These are phyloP conservation scores for Heliamphora exappendiculata DNA, from an alignment of 148 eudicot species.

Conservation along the genomic window DNA sequence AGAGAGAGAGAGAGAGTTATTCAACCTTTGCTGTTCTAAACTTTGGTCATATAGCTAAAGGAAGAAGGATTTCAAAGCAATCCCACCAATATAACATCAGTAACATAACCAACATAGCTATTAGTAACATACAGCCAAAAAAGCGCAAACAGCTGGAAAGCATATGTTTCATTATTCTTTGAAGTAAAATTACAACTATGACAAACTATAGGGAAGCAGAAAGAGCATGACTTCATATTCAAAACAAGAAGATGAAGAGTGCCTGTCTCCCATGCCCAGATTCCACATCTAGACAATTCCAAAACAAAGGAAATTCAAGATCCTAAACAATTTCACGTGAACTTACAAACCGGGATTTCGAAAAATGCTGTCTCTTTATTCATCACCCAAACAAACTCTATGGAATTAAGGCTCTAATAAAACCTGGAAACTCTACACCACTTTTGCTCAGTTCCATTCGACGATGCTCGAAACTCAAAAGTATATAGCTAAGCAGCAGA, in stretches of 20 bases:
- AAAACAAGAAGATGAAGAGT: background rate
- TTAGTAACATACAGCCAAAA: background rate
- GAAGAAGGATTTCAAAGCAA: background rate
- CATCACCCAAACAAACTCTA: background rate
- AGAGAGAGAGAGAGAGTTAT: background rate
- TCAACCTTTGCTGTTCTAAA: background rate
- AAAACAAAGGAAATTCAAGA: background rate
- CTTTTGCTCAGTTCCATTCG: background rate
- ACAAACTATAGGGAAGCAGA: background rate
- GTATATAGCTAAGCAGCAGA: background rate
- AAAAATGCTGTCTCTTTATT: background rate
- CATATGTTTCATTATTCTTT: background rate
- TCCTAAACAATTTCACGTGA: background rate
- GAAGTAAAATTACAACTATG: conserved; percentile 9
- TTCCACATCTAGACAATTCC: background rate
- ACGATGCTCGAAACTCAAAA: background rate
- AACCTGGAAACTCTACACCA: background rate
- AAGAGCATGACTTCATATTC: background rate
- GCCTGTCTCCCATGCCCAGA: background rate
- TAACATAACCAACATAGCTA: too few relatives aligned
- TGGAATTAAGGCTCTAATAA: background rate
- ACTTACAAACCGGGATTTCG: background rate
- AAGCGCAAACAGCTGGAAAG: background rate
- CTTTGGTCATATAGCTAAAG: background rate
- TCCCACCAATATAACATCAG: background rate